Evolutionary conservation across 2,329 filamentous ascomycete species (phyloP), one percentile per base, ranked within the genome.

Genomic region (Trichoderma endophyticum): DNA sequence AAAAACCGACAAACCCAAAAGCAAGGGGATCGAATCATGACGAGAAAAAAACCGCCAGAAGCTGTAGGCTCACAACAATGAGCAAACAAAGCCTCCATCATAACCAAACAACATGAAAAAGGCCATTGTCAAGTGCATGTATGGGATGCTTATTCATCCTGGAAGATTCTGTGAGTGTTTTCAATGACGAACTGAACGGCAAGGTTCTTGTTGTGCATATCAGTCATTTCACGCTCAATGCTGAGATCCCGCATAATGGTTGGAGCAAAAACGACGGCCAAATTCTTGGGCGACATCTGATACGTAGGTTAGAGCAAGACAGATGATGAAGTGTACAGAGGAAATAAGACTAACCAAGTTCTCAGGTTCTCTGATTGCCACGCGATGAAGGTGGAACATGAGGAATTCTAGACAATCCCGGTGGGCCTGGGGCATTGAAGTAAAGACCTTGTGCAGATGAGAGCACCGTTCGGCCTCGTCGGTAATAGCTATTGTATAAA

Each of bases 221-320:
- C 96, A 34, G 91, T 95, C 90, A 99, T 97, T 81, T 99, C 96
- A 73, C 94, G 91, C 81, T 97, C 94, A 73, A 98, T 88, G 78
- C 92, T 95, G 79, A 91, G 87, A 71, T 97, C 94, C 76, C 95
- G 90, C 93, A 99, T 97, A 77, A 99, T 97, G 1, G 96, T 99
- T 8, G 96, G 96, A 9, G 96, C 96, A 80, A 99, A 99, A 48
- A 99, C 96, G 56, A 99, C 96, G 4, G 96, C 94, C 73, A 98
- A 84, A 79, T 99, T 99, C 83, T 97, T 93, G 71, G 95, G 93
- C 28, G 94, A 97, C 96, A 99, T 99, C 90, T 93, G 73, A 3
- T 48, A 15, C 3, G 3, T 3, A 4, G 15, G 70, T 80, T 69
- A 80, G 76, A 30, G 21, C 14, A 21, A 48, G 14, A 26, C 32